Conservation (phyloP, 192 early-diverging fungal species). For the Mortierella hygrophila region DNA sequence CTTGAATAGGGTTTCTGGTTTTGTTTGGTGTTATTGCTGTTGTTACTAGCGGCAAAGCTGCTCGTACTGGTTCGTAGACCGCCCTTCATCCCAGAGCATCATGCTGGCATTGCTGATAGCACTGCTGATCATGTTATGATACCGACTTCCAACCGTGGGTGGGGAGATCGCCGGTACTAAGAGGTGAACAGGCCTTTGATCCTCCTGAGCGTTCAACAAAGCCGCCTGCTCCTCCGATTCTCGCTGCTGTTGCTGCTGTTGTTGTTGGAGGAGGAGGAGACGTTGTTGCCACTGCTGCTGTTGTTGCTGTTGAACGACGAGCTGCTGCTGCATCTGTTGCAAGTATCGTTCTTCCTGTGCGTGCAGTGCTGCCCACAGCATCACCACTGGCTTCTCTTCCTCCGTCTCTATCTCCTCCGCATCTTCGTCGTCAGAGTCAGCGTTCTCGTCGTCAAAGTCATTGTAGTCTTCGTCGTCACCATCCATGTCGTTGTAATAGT, state of each 20-base stretch:
- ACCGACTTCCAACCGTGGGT: conserved; percentile 21
- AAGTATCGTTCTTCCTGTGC: conserved; percentile 43
- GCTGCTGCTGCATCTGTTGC: conserved; percentile 47
- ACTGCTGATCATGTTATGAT: conserved; percentile 42
- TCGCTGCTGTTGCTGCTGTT: conserved; percentile 1
- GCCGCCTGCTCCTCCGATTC: not conserved
- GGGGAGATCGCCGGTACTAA: not conserved
- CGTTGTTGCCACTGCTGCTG: not conserved
- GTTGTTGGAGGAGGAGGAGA: not conserved
- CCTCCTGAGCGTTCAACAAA: not conserved
- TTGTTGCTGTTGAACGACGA: conserved; percentile 10
- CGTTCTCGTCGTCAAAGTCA: not conserved
- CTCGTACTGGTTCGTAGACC: conserved; percentile 31
- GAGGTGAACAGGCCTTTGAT: not conserved
- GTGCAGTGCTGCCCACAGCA: conserved; percentile 50
- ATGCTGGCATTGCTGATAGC: conserved; percentile 50
- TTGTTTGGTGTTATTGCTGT: not conserved
- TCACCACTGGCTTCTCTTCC: conserved; percentile 36
- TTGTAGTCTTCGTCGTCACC: not conserved
- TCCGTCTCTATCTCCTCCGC: conserved; percentile 12
- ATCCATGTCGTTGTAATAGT: not conserved
- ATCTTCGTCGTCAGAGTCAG: not conserved
- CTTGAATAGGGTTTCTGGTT: not conserved
- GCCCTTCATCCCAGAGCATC: conserved; percentile 51
- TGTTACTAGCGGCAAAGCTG: conserved; percentile 33